Base-by-base conservation (phyloP, 495 filamentous ascomycete genomes). In the Trypethelium eluteriae region DNA sequence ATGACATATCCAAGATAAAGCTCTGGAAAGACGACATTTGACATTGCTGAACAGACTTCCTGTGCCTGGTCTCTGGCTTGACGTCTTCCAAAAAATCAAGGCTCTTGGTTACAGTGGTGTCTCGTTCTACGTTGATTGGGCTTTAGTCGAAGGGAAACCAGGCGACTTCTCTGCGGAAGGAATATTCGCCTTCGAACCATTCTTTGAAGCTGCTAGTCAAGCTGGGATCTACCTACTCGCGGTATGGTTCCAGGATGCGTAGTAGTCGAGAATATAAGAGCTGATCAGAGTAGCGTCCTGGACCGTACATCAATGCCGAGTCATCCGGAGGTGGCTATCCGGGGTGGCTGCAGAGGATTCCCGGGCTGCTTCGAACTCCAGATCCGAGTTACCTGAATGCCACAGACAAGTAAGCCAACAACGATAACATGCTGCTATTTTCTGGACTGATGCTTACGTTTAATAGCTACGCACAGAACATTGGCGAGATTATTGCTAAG, bases 41-140 rank as follows among this genome's bases (percentile, higher is more conserved):
- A 53, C 53, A n/a, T 2, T 9, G 62, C 64, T 63, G 5, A 66
- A 67, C 44, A 85, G 89, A 67, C 81, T 93, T 4, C 90, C 90
- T 0, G 89, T 93, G 3, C 82, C 86, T 0, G 81, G 82, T 25
- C 79, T 93, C 3, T 91, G 83, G 81, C 80, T 88, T 50, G 90
- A 93, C 72, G 73, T 93, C 39, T 86, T 94, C 71, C 85, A 92
- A 70, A 94, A 94, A 75, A 82, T 91, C 75, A 90, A 86, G 74
- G 87, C 88, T 36, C 73, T 90, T 0, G 90, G 90, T 1, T 91
- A 90, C 76, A 91, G 88, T 67, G 79, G 81, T n/a, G 86, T 90
- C 16, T 89, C 86, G 0, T 89, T 92, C 75, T 91, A 92, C 71
- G 76, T 85, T 16, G 81, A 91, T 69, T 93, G 89, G 90, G 88